Conservation (phyloP, 2,329 filamentous ascomycete genomes). For the Albophoma yamanashiensis region DNA sequence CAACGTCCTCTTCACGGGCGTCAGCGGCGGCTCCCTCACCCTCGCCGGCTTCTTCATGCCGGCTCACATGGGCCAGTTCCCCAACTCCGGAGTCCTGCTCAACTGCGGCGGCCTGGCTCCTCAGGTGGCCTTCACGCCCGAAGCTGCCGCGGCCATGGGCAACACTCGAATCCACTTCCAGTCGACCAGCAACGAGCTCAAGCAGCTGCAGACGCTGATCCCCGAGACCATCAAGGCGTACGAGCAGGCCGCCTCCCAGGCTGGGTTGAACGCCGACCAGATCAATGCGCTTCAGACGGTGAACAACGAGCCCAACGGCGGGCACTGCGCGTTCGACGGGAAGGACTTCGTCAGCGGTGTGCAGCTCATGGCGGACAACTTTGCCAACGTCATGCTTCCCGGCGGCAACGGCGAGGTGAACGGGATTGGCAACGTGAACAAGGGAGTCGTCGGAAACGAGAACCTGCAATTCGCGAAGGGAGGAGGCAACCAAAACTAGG, state of each 20-base stretch:
- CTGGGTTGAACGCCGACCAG: slow-evolving; percentile 30
- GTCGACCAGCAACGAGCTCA: slow-evolving; percentile 40
- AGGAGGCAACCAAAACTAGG: background rate
- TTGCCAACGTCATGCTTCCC: slow-evolving; percentile 37
- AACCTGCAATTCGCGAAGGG: slow-evolving; percentile 1
- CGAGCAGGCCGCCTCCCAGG: slow-evolving; percentile 31
- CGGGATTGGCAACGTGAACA: slow-evolving; percentile 38
- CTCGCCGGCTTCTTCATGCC: slow-evolving; percentile 49
- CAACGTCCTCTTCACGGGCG: slow-evolving; percentile 47
- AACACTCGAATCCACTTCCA: slow-evolving; percentile 46
- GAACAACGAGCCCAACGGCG: slow-evolving; percentile 42
- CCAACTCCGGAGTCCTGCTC: slow-evolving; percentile 39
- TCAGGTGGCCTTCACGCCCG: slow-evolving; percentile 37
- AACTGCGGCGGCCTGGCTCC: slow-evolving; percentile 45
- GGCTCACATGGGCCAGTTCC: slow-evolving; percentile 39
- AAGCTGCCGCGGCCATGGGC: slow-evolving; percentile 25
- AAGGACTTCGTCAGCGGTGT: slow-evolving; percentile 43
- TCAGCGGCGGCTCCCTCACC: slow-evolving; percentile 42
- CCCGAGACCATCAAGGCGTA: slow-evolving; percentile 39
- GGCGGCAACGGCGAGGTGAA: slow-evolving; percentile 37
- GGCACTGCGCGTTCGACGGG: slow-evolving; percentile 48
- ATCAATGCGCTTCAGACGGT: slow-evolving; percentile 44
- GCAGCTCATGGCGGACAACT: slow-evolving; percentile 44
- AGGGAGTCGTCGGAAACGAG: slow-evolving; percentile 14
- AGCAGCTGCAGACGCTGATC: slow-evolving; percentile 36